phyloP scores from a whole-genome alignment of 805 yeast species.

The Metschnikowia cubensis region DNA sequence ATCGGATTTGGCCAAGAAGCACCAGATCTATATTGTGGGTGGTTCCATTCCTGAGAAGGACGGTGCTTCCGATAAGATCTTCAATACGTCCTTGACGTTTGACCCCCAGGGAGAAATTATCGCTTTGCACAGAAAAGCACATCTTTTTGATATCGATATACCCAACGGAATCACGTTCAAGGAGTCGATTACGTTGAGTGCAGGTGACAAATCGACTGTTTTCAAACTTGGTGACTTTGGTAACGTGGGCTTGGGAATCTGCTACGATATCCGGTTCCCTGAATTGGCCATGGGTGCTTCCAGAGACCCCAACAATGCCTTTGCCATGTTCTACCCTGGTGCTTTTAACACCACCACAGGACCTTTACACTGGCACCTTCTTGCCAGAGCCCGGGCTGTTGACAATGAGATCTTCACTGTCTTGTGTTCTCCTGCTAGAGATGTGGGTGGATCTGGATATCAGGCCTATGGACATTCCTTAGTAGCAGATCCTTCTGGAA shows the following conservation, averaged over 20 bases:
- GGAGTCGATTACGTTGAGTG: slow-evolving; percentile 71
- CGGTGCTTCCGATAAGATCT: slow-evolving; percentile 41
- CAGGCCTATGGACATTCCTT: slow-evolving; percentile 67
- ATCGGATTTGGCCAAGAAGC: slow-evolving; percentile 60
- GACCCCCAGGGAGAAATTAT: slow-evolving; percentile 67
- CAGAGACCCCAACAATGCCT: slow-evolving; percentile 53
- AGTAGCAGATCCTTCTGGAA: slow-evolving; percentile 61
- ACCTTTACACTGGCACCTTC: slow-evolving; percentile 76
- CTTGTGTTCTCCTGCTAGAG: slow-evolving; percentile 87
- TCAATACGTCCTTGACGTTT: slow-evolving; percentile 75
- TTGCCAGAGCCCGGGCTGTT: slow-evolving; percentile 69
- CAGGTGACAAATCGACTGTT: slow-evolving; percentile 81
- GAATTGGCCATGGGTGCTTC: slow-evolving; percentile 71
- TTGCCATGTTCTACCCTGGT: slow-evolving; percentile 78
- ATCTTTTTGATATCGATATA: slow-evolving; percentile 86
- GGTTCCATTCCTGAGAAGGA: slow-evolving; percentile 85
- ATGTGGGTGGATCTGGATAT: slow-evolving; percentile 48
- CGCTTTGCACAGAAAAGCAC: slow-evolving; percentile 88
- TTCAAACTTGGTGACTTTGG: slow-evolving; percentile 51
- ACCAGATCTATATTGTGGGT: slow-evolving; percentile 68
- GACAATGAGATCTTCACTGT: slow-evolving; percentile 59
- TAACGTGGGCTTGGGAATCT: slow-evolving; percentile 74
- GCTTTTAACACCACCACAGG: slow-evolving; percentile 85
- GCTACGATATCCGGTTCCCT: slow-evolving; percentile 79
- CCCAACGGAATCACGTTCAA: slow-evolving; percentile 87